phyloP scores from a whole-genome alignment of 257 asterid genomes.

The Ehretia macrophylla region DNA sequence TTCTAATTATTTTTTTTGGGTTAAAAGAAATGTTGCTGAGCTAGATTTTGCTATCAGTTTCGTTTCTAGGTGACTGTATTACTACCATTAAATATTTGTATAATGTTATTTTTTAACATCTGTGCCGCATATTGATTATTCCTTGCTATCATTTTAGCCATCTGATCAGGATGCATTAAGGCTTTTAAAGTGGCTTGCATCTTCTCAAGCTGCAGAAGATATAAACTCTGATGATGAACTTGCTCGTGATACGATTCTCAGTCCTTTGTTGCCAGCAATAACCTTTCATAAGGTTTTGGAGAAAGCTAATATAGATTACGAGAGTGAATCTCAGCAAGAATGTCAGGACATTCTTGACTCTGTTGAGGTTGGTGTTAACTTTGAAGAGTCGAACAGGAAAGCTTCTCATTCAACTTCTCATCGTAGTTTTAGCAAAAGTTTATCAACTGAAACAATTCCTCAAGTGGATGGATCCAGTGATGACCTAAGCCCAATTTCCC shows the following conservation, averaged over 20 bases:
- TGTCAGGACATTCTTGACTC: slow-evolving; percentile 98
- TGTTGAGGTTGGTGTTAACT: slow-evolving; percentile 36
- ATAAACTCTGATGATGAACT: slow-evolving; percentile 97
- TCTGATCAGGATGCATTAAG: slow-evolving; percentile 72
- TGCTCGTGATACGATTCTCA: slow-evolving; percentile 63
- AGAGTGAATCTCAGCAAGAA: slow-evolving; percentile 91
- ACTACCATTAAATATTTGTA: not conserved
- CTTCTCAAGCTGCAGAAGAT: slow-evolving; percentile 96
- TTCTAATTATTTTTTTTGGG: too few species aligned
- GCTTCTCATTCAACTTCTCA: slow-evolving; percentile 22
- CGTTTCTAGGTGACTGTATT: too few species aligned
- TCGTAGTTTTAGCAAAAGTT: slow-evolving; percentile 29
- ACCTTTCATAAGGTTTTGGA: slow-evolving; percentile 61
- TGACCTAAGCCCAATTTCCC: slow-evolving; percentile 39
- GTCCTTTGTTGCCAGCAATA: slow-evolving; percentile 72
- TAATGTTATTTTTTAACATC: slow-evolving; percentile 4
- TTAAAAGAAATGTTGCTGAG: too few species aligned
- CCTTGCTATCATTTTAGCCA: slow-evolving; percentile 30
- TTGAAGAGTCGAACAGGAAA: slow-evolving; percentile 42
- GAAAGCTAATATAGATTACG: slow-evolving; percentile 76
- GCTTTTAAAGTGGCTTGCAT: slow-evolving; percentile 95
- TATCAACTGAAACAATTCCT: slow-evolving; percentile 40
- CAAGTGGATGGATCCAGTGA: slow-evolving; percentile 83
- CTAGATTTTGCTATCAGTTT: too few species aligned
- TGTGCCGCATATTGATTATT: not conserved